Evolutionary conservation across 164 flowering plant species (phyloP), one percentile per base, ranked within the genome.

Genomic region (Saururus chinensis): DNA sequence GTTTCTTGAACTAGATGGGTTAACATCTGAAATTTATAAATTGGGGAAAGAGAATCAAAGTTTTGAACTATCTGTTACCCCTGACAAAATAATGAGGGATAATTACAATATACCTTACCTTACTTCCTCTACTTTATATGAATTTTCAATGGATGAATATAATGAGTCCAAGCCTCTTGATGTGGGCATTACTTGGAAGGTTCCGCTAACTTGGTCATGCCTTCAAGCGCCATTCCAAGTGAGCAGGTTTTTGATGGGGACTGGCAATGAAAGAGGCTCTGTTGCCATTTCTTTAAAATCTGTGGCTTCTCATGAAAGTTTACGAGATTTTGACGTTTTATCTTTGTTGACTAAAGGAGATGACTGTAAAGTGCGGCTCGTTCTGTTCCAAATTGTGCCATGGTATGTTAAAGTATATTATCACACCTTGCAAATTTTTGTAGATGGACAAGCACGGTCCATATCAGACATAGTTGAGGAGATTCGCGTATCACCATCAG

Each of bases 191-290:
- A 77, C 63, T 40, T 93, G 99, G 97, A 90, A 85, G 71, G 53
- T 64, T 66, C 96, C 99, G 35, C 60, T 87, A n/a, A 59, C 65
- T 61, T 93, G 99, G 99, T 78, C 82, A 35, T 77, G 81, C 70
- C 66, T 64, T 63, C 84, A 76, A 67, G 82, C 95, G 66, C 99
- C 97, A 35, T 76, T 90, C 56, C 87, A 71, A 60, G 80, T 84
- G 45, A 88, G 71, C 72, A 82, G 99, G 75, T 93, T 85, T 69
- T 74, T 90, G 63, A 85, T 88, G 83, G 99, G 99, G 65, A 93
- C 96, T 76, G 99, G 99, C 64, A 90, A 90, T 75, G 96, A 87
- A 78, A 86, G 95, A 69, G 99, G 99, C 73, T 82, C 92, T 25
- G 85, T 93, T 68, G 96, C 95, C 59, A 77, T 93, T 67, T 79